Evolutionary conservation across 768 basidiomycete genomes (phyloP), one percentile per base, ranked within the genome.

Genomic region (Termitomyces sp.): DNA sequence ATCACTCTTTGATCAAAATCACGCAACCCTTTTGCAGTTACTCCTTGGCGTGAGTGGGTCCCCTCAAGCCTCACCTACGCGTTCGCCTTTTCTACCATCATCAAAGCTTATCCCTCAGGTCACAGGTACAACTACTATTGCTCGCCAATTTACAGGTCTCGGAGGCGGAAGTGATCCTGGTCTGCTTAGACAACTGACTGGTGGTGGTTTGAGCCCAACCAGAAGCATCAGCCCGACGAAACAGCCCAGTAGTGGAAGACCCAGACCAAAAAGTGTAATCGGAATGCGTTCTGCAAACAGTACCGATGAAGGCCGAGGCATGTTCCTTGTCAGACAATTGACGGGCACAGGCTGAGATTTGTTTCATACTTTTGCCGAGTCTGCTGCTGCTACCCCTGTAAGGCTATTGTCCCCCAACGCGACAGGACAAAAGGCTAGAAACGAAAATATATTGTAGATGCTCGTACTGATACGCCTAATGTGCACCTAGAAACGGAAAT

Each of bases 161-260:
- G 76, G 77, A 3, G 66, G 70, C 10, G 73, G 74, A 30, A 73
- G 72, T 28, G 75, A 75, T 61, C 63, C 72, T 8, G 67, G 65
- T 19, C 63, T 82, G 25, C 60, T 78, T 35, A 73, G 80, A 60
- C 87, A 89, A 63, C 68, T 88, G 61, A 88, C 86, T 0, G 87
- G 88, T 14, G 85, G 85, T 5, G 80, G 84, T 3, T 60, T 83
- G 59, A 87, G 83, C 63, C 85, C 86, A 3, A 85, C 84, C 1
- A 77, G 87, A 58, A 88, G 88, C 64, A 74, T 88, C 34, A 90
- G 88, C 59, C 88, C 91, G 12, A 89, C 87, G 34, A 91, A 90
- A 66, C 83, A 85, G 61, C 57, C 86, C 50, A 79, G 78, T 35
- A 72, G 61, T 47, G 68, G 68, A 16, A 61, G 83, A 42, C 82